A percentile compares a stretch with the other conserved stretches of the same genome.
Evolutionary conservation across 805 yeast genomes (phyloP).

Genomic region (Cyberlindnera galapagoensis): DNA sequence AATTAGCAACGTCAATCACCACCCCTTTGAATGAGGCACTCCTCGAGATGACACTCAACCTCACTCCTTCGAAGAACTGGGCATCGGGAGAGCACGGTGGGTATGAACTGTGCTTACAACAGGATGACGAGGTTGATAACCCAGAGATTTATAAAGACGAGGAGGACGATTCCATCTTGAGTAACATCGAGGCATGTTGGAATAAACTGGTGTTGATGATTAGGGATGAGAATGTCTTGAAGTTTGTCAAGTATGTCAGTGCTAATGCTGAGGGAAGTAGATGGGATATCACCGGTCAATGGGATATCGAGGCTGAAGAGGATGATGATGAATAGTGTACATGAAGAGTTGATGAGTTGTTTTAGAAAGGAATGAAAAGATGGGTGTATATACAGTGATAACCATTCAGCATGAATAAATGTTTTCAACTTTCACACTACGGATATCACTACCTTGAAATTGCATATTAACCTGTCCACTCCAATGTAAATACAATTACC

Average conservation of each 20-base stretch:
- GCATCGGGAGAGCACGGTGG: constrained; percentile 89
- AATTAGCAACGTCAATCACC: constrained; percentile 64
- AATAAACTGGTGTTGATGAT: constrained; percentile 71
- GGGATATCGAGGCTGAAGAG: constrained; percentile 51
- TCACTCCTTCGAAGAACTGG: constrained; percentile 86
- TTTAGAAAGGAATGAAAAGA: too few relatives aligned
- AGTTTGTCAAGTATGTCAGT: constrained; percentile 89
- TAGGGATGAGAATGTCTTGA: constrained; percentile 80
- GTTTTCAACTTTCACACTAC: too few relatives aligned
- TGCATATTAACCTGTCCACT: too few relatives aligned
- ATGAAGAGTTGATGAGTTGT: too few relatives aligned
- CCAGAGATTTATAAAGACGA: constrained; percentile 76
- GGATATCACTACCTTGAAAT: too few relatives aligned
- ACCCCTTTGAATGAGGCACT: constrained; percentile 28
- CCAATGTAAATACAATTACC: too few relatives aligned
- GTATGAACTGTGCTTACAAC: constrained; percentile 83
- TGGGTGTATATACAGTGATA: too few relatives aligned
- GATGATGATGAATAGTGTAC: constrained; percentile 21
- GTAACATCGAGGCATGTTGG: constrained; percentile 79
- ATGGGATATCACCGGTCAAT: constrained; percentile 82
- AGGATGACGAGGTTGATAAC: constrained; percentile 49
- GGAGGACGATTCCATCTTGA: constrained; percentile 69
- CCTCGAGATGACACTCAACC: constrained; percentile 72
- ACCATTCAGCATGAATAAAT: too few relatives aligned
- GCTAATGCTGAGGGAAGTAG: constrained; percentile 82